phyloP scores from a whole-genome alignment of 345 rosid genomes.

The Geranium brycei region DNA sequence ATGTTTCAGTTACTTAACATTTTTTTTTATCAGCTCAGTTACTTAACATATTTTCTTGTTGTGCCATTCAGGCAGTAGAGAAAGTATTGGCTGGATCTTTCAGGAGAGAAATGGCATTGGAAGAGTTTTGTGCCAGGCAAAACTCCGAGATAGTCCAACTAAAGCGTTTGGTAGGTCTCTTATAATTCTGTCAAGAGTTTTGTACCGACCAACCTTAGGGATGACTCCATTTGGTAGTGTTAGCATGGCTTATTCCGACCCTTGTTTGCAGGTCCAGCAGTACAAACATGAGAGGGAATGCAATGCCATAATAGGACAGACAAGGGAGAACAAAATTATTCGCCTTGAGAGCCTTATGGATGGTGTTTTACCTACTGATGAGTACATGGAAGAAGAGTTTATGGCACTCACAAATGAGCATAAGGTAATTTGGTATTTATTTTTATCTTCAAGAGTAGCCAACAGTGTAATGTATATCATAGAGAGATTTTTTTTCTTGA shows the following conservation, averaged over 20 bases:
- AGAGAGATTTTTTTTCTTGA: neutral
- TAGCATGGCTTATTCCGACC: slow-evolving; percentile 10
- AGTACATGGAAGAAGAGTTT: slow-evolving; percentile 76
- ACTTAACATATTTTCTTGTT: slow-evolving; percentile 3
- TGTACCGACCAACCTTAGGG: neutral
- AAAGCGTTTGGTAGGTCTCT: slow-evolving; percentile 69
- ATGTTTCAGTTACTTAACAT: slow-evolving; percentile 5
- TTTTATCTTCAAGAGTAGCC: slow-evolving; percentile 5
- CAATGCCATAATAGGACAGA: slow-evolving; percentile 78
- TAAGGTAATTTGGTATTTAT: slow-evolving; percentile 31
- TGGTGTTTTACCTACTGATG: slow-evolving; percentile 81
- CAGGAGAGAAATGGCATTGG: slow-evolving; percentile 96
- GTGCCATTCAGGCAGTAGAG: slow-evolving; percentile 63
- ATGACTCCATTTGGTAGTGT: slow-evolving; percentile 1
- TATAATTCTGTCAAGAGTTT: neutral
- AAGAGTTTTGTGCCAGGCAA: slow-evolving; percentile 84
- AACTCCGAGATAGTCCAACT: slow-evolving; percentile 78
- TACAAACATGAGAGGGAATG: slow-evolving; percentile 98
- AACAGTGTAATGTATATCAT: neutral
- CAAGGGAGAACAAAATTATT: slow-evolving; percentile 82
- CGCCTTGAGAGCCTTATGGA: slow-evolving; percentile 95
- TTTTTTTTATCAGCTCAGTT: too few species aligned
- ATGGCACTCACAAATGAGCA: slow-evolving; percentile 67
- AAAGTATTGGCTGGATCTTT: slow-evolving; percentile 93
- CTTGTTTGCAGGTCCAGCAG: slow-evolving; percentile 67